phyloP scores from a whole-genome alignment of 2,329 filamentous ascomycete genomes.

The Penicillium brevicompactum region DNA sequence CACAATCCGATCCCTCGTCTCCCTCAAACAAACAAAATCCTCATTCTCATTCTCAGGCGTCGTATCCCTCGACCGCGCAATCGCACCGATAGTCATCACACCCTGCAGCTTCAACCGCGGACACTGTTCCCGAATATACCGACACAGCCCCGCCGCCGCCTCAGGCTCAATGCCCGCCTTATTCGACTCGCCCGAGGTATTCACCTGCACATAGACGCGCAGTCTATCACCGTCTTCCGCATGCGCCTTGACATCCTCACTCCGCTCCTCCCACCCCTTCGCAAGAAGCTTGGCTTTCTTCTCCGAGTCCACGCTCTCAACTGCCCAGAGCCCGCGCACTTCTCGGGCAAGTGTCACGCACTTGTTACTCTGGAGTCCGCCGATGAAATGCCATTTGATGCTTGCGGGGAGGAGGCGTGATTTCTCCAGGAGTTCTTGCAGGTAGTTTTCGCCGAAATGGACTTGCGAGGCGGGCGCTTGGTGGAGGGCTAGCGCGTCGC shows the following conservation, averaged over 20 bases:
- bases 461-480: slow-evolving; percentile 59
- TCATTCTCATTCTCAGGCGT: slow-evolving; percentile 82
- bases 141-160: slow-evolving; percentile 65
- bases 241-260: slow-evolving; percentile 42
- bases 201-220: slow-evolving; percentile 86
- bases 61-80: slow-evolving; percentile 76
- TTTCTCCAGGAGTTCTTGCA: slow-evolving; percentile 86
- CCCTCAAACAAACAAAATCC: slow-evolving; percentile 73
- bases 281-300: slow-evolving; percentile 88
- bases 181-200: slow-evolving; percentile 83
- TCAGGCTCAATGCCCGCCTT: slow-evolving; percentile 81
- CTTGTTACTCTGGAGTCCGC: slow-evolving; percentile 89
- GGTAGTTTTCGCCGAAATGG: slow-evolving; percentile 97
- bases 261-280: slow-evolving; percentile 66
- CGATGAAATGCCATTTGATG: slow-evolving; percentile 96
- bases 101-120: slow-evolving; percentile 75
- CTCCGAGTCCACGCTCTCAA: slow-evolving; percentile 82
- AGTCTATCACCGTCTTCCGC: slow-evolving; percentile 46
- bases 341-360: slow-evolving; percentile 80
- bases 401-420: slow-evolving; percentile 70
- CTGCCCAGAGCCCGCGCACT: slow-evolving; percentile 86
- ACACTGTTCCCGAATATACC: slow-evolving; percentile 69
- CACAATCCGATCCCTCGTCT: slow-evolving; percentile 71
- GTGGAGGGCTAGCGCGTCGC: slow-evolving; percentile 85
- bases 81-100: slow-evolving; percentile 96